Percentiles rank a stretch among this genome's conserved stretches.
Conservation (phyloP, 208 protist species). For the Trypanosoma congolense region DNA sequence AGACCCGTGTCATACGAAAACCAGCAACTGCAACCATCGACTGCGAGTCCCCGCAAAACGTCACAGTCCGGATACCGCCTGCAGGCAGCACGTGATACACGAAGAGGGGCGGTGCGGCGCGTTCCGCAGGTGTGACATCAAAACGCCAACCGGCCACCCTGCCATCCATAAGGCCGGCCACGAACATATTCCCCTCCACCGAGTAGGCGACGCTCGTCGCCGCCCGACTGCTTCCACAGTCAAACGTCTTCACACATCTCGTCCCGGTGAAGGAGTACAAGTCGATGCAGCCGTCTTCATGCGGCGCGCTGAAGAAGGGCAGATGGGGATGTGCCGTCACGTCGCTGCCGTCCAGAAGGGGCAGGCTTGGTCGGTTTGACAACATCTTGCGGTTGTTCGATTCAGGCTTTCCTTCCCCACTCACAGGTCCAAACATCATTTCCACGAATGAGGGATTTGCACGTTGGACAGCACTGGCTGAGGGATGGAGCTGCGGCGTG, state of each 20-base stretch:
- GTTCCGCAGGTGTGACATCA: background rate
- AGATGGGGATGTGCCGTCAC: slow-evolving; percentile 71
- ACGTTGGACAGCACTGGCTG: too few relatives aligned
- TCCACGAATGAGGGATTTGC: too few relatives aligned
- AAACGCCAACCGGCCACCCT: slow-evolving; percentile 70
- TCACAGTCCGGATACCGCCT: slow-evolving; percentile 35
- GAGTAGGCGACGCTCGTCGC: slow-evolving; percentile 58
- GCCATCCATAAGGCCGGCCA: slow-evolving; percentile 63
- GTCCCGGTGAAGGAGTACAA: slow-evolving; percentile 72
- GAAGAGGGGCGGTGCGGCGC: slow-evolving; percentile 26
- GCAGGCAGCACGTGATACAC: slow-evolving; percentile 35
- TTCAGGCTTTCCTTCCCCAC: too few relatives aligned
- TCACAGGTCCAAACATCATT: too few relatives aligned
- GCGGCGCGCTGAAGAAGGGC: slow-evolving; percentile 66
- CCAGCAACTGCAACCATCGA: slow-evolving; percentile 61
- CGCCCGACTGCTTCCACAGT: slow-evolving; percentile 29
- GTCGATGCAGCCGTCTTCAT: slow-evolving; percentile 66
- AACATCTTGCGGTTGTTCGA: slow-evolving; percentile 14
- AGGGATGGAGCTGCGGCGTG: too few relatives aligned
- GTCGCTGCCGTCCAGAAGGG: slow-evolving; percentile 22
- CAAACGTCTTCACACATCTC: slow-evolving; percentile 62
- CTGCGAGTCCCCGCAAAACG: slow-evolving; percentile 64
- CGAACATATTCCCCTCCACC: slow-evolving; percentile 64
- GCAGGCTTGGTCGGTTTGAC: slow-evolving; percentile 29
- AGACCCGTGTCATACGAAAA: slow-evolving; percentile 23